These are phyloP conservation scores for Triticum turgidum DNA, from an alignment of 176 grass and related monocot species.

Conservation along the genomic window DNA sequence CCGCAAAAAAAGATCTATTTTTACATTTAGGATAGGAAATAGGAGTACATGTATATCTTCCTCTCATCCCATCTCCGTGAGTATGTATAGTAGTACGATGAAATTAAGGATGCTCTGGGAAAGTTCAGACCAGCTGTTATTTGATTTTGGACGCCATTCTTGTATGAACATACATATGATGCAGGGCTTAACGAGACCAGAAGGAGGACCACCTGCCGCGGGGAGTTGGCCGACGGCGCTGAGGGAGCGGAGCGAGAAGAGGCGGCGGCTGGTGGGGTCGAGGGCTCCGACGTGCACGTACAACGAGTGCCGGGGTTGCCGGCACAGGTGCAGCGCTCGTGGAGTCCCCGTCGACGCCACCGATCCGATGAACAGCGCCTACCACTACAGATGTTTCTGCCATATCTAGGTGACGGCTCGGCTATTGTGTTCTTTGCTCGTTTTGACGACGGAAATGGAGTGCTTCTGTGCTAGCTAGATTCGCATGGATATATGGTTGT, in stretches of 20 bases:
- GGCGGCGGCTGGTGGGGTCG: conserved; percentile 62
- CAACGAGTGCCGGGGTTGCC: conserved; percentile 84
- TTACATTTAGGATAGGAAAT: neutral
- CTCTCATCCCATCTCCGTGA: too few relatives aligned
- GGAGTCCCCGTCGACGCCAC: conserved; percentile 64
- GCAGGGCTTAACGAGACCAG: neutral
- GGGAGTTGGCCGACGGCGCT: neutral
- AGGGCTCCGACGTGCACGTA: conserved; percentile 73
- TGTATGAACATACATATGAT: neutral
- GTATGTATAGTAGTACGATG: neutral
- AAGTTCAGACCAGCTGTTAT: neutral
- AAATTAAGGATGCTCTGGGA: neutral
- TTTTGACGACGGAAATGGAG: neutral
- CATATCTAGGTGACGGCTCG: conserved; percentile 26
- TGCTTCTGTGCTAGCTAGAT: neutral
- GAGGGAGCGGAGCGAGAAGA: neutral
- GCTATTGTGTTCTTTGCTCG: neutral
- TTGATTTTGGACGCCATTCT: neutral
- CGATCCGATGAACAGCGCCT: conserved; percentile 87
- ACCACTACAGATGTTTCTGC: conserved; percentile 86
- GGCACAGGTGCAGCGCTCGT: conserved; percentile 55
- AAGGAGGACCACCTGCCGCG: neutral
- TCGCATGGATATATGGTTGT: neutral
- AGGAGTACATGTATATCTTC: too few relatives aligned
- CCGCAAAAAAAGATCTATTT: neutral